Percentiles rank a stretch among this genome's conserved stretches.
Conservation (phyloP, 1,284 basidiomycete species). For the Tilletia walkeri region DNA sequence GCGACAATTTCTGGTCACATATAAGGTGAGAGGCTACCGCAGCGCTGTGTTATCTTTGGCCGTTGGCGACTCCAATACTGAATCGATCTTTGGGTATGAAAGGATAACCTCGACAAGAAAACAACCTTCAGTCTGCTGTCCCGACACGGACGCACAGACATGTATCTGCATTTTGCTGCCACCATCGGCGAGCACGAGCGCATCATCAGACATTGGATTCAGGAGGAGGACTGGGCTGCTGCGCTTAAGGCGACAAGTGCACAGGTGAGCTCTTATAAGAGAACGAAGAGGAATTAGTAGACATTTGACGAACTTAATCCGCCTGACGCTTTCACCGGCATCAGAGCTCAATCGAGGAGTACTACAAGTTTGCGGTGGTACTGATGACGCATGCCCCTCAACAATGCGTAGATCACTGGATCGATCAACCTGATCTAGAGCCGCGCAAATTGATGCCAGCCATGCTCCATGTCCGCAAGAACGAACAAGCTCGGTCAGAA, state of each 20-base stretch:
- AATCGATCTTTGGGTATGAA: constrained; percentile 21
- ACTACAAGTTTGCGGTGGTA: constrained; percentile 86
- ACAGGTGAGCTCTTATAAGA: constrained; percentile 64
- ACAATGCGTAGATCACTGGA: constrained; percentile 87
- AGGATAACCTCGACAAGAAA: constrained; percentile 77
- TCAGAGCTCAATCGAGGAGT: constrained; percentile 76
- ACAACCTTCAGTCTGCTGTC: constrained; percentile 90
- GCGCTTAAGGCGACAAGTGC: constrained; percentile 83
- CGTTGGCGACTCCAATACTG: neutral
- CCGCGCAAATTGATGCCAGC: constrained; percentile 85
- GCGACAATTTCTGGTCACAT: constrained; percentile 83
- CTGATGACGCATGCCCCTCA: constrained; percentile 82
- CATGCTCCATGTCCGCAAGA: constrained; percentile 71
- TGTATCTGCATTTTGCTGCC: constrained; percentile 85
- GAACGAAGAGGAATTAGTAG: neutral
- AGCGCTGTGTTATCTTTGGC: too few relatives aligned
- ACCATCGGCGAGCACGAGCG: constrained; percentile 77
- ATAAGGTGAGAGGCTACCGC: constrained; percentile 65
- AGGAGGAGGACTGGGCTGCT: constrained; percentile 86
- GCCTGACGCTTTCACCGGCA: neutral
- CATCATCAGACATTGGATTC: constrained; percentile 87
- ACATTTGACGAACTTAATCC: neutral
- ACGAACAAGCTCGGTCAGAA: constrained; percentile 63
- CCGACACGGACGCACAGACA: constrained; percentile 85
- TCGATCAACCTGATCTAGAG: constrained; percentile 75